phyloP scores from a whole-genome alignment of 2,329 filamentous ascomycete species.

The Cyphellophora attinorum region DNA sequence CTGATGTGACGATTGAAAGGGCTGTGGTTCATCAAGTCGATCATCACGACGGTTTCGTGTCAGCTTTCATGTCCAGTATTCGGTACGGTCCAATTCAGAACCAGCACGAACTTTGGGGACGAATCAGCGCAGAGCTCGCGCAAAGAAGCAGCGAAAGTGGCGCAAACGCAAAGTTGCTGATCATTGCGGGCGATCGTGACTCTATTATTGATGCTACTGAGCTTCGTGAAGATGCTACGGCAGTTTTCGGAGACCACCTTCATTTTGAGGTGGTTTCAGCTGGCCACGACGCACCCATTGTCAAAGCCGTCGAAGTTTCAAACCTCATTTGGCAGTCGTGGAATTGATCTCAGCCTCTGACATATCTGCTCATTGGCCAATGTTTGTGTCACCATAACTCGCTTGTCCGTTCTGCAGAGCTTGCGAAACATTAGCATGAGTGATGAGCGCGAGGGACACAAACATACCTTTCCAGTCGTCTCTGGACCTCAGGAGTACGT shows the following conservation, averaged over 20 bases:
- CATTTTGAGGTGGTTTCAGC: constrained; percentile 49
- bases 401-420: no score
- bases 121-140: constrained; percentile 42
- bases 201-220: constrained; percentile 58
- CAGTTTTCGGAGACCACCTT: constrained; percentile 48
- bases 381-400: no score
- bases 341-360: no score
- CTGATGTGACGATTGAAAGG: constrained; percentile 47
- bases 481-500: no score
- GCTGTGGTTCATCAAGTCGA: constrained; percentile 62
- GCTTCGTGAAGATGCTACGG: constrained; percentile 50
- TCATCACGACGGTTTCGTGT: constrained; percentile 57
- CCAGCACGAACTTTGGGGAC: constrained; percentile 52
- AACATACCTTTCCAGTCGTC: no score
- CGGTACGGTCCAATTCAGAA: constrained; percentile 59
- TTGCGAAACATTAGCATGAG: no score
- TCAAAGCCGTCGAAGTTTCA: constrained; percentile 49
- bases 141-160: constrained; percentile 27
- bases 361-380: no score
- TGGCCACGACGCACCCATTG: constrained; percentile 63
- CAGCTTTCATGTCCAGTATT: constrained; percentile 62
- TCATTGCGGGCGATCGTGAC: constrained; percentile 59
- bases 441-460: no score
- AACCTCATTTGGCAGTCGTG: constrained; percentile 38
- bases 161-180: constrained; percentile 38